These are phyloP conservation scores for Ogataea chonburiensis DNA, from an alignment of 805 yeast genomes.

Conservation along the genomic window DNA sequence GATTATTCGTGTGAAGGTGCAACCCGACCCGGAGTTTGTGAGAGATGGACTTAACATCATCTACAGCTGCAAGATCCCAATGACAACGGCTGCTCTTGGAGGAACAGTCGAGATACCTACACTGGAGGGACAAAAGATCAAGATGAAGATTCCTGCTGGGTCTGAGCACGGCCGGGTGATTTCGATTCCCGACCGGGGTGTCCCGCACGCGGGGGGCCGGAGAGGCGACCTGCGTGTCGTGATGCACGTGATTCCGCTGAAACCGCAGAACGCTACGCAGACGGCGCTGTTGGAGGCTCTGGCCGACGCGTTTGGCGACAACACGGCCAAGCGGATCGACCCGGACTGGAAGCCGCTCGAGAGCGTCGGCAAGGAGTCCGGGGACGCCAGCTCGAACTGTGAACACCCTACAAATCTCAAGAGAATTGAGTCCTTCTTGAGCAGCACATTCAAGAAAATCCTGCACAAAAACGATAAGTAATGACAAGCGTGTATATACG, in stretches of 20 bases:
- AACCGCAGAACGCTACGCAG: constrained; percentile 81
- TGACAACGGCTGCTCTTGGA: constrained; percentile 96
- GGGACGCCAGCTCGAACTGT: constrained; percentile 17
- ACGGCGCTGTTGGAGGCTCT: constrained; percentile 88
- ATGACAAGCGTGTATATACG: constrained; percentile 11
- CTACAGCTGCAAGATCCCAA: constrained; percentile 66
- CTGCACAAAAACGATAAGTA: constrained; percentile 24
- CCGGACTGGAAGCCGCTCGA: constrained; percentile 43
- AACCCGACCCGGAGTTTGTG: constrained; percentile 67
- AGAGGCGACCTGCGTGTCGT: constrained; percentile 83
- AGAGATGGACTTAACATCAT: constrained; percentile 68
- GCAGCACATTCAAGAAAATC: constrained; percentile 53
- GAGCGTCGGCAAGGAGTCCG: constrained; percentile 8
- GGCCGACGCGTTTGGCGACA: constrained; percentile 87
- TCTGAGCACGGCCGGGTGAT: constrained; percentile 74
- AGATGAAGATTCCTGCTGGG: constrained; percentile 79
- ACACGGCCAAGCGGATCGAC: constrained; percentile 69
- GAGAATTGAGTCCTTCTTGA: constrained; percentile 57
- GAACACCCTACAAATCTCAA: constrained; percentile 50
- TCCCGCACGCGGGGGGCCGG: constrained; percentile 56
- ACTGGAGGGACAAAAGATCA: constrained; percentile 65
- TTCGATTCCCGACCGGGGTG: constrained; percentile 83
- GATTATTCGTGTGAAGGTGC: constrained; percentile 75
- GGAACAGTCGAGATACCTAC: constrained; percentile 92
- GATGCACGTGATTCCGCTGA: constrained; percentile 65